Base-by-base conservation (phyloP, 495 filamentous ascomycete species). In the Annulohypoxylon nitens region DNA sequence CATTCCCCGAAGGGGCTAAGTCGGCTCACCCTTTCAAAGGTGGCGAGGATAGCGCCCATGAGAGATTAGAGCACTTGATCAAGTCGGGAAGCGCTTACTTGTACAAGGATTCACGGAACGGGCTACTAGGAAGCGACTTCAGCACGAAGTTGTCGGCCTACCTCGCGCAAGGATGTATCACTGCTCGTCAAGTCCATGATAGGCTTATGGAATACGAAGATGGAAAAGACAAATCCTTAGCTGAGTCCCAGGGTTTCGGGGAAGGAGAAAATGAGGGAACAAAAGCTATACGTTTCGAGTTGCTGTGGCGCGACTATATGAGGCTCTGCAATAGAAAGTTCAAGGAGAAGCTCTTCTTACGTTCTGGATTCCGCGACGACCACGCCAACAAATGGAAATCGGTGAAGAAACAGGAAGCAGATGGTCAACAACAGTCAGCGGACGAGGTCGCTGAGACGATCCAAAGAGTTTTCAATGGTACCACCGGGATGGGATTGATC, bases 291-390 rank as follows among this genome's bases (percentile, higher is more conserved):
- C 87, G 92, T 1, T 90, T 92, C 63, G 90, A 94, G 69, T 82
- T 94, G 0, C 81, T 93, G 0, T 93, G 91, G 90, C 83, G 91
- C 4, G 91, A 93, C 79, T 93, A 93, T 79, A 92, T 93, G 87
- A 83, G 89, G 0, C 85, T 94, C 11, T 90, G 90, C 67, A 86
- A 86, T 26, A 81, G 87, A 3, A 93, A 93, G 73, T 92, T 90
- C 67, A 84, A 85, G 12, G 75, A 79, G 51, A 84, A 84, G 53
- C 79, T 93, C 2, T 93, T 93, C 76, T 79, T 80, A 45, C 78
- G 90, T 4, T 78, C 79, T n/a, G 91, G 91, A 3, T 90, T 90
- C 76, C 82, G 86, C 45, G 75, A 83, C 4, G 84, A 88, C 41
- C 73, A 74, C 4, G 62, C 58, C 0, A 65, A 76, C 12, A 79